These are phyloP conservation scores for Triticum timopheevii DNA, from an alignment of 176 grass and related monocot species.

Conservation along the genomic window DNA sequence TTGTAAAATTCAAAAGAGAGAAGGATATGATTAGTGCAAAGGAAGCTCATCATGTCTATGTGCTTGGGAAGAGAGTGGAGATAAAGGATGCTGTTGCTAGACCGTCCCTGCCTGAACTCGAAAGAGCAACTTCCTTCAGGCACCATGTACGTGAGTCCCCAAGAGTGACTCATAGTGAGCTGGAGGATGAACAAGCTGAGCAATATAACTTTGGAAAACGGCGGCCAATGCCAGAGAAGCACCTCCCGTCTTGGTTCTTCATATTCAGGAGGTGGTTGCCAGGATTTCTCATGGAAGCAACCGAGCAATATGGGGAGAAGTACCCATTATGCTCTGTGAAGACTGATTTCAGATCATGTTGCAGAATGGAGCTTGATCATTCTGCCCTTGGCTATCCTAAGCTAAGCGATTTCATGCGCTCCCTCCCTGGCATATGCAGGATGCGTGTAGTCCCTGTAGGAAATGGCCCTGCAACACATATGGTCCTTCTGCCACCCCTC, in stretches of 20 bases:
- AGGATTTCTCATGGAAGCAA: constrained; percentile 49
- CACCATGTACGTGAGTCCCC: constrained; percentile 22
- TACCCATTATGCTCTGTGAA: constrained; percentile 66
- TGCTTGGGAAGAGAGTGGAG: constrained; percentile 69
- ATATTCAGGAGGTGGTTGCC: constrained; percentile 65
- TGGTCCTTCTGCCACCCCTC: constrained; percentile 55
- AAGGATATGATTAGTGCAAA: constrained; percentile 48
- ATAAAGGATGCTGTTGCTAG: constrained; percentile 63
- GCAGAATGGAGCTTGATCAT: constrained; percentile 69
- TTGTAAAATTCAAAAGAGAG: constrained; percentile 59
- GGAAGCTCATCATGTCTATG: constrained; percentile 58
- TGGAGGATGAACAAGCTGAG: constrained; percentile 43
- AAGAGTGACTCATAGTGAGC: constrained; percentile 5
- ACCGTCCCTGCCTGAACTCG: constrained; percentile 40
- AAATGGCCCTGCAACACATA: constrained; percentile 54
- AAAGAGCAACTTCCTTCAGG: constrained; percentile 16
- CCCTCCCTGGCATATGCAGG: constrained; percentile 65
- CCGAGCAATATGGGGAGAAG: constrained; percentile 35
- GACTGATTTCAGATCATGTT: constrained; percentile 56
- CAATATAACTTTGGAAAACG: constrained; percentile 27
- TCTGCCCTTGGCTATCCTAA: constrained; percentile 55
- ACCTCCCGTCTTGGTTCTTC: constrained; percentile 66
- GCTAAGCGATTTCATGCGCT: constrained; percentile 62
- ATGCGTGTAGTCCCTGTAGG: constrained; percentile 56
- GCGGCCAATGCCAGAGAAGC: constrained; percentile 49